Percentiles rank a stretch among this genome's conserved stretches.
Conservation (phyloP, 23 red algal species). For the Chondrus crispus region DNA sequence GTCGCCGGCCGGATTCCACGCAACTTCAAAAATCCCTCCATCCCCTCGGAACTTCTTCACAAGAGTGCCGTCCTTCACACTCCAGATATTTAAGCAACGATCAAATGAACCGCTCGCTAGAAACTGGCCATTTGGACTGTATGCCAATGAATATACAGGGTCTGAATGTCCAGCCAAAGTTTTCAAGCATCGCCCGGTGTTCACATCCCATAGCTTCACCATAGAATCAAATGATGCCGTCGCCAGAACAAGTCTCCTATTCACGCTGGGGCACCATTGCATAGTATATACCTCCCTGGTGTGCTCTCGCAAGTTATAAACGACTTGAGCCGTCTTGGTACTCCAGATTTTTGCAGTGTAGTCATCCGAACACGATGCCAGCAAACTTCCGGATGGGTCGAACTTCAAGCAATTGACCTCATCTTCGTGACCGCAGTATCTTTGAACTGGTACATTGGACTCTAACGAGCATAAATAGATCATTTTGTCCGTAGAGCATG, state of each 20-base stretch:
- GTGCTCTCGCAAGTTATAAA: conserved; percentile 80
- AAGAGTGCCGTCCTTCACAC: conserved; percentile 67
- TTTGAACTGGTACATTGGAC: conserved; percentile 58
- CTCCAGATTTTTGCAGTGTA: conserved; percentile 94
- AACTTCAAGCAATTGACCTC: conserved; percentile 92
- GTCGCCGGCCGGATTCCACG: conserved; percentile 85
- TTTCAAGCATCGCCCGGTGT: conserved; percentile 51
- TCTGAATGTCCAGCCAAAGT: conserved; percentile 81
- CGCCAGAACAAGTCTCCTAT: conserved; percentile 69
- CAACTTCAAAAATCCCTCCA: conserved; percentile 91
- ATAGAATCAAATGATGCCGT: conserved; percentile 95
- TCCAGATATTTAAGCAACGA: conserved; percentile 85
- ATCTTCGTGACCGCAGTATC: conserved; percentile 84
- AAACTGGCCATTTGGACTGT: conserved; percentile 84
- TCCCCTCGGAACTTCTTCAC: conserved; percentile 68
- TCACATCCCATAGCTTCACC: conserved; percentile 93
- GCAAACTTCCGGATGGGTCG: conserved; percentile 84
- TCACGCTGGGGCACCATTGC: conserved; percentile 77
- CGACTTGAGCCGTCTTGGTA: conserved; percentile 35
- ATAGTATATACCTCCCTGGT: conserved; percentile 90
- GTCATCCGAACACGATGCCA: conserved; percentile 97
- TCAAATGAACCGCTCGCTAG: conserved; percentile 87
- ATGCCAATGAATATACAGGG: conserved; percentile 87
- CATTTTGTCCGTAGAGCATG: conserved; percentile 92
- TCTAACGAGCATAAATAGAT: conserved; percentile 78